Evolutionary conservation across 148 eudicot genomes (phyloP).

Genomic region (Amaranthus palmeri): DNA sequence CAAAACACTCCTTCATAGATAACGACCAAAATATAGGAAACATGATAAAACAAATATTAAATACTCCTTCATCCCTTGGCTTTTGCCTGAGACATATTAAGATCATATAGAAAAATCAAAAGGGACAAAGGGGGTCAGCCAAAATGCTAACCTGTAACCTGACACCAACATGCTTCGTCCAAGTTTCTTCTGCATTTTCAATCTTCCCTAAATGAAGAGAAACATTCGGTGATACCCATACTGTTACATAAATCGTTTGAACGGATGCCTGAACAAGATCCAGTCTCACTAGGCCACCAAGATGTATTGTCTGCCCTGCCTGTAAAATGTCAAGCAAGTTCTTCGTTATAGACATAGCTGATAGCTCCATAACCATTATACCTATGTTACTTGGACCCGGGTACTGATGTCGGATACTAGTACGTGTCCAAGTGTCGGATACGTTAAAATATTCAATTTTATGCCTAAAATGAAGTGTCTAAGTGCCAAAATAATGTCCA

Average conservation of each 20-base stretch:
- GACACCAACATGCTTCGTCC: slow-evolving; percentile 77
- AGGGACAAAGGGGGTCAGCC: background rate
- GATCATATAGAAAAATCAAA: background rate
- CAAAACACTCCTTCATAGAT: background rate
- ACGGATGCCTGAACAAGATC: slow-evolving; percentile 76
- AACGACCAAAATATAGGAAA: background rate
- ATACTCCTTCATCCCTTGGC: no score
- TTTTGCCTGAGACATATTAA: background rate
- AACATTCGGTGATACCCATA: slow-evolving; percentile 75
- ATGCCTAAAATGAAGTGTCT: no score
- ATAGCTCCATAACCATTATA: background rate
- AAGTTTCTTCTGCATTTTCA: slow-evolving; percentile 86
- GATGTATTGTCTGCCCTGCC: slow-evolving; percentile 78
- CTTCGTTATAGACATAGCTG: background rate
- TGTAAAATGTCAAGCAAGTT: slow-evolving; percentile 34
- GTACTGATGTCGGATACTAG: no score
- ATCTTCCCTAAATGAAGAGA: slow-evolving; percentile 88
- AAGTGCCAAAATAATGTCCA: no score
- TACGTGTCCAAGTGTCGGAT: no score
- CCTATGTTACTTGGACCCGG: no score
- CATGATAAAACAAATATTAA: background rate
- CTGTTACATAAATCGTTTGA: slow-evolving; percentile 72
- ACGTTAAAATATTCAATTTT: no score
- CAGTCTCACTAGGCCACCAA: slow-evolving; percentile 80
- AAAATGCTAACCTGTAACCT: slow-evolving; percentile 68